Evolutionary conservation across 106 monocot species (phyloP).

Genomic region (Phalaenopsis aphrodite): DNA sequence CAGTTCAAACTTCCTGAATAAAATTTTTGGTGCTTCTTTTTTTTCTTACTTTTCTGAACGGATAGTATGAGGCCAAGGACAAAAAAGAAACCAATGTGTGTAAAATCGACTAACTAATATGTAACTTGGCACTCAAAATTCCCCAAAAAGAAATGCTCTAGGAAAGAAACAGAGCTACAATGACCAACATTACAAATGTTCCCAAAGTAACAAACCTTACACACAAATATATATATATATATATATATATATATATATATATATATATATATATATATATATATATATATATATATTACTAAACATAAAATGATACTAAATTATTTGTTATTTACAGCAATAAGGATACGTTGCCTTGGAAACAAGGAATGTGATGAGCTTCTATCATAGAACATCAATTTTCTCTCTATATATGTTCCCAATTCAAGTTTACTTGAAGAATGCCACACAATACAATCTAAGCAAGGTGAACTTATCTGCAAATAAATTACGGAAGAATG

Average conservation of each 20-base stretch:
- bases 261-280: too few species aligned
- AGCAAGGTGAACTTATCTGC: background rate
- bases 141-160: background rate
- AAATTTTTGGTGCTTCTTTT: background rate
- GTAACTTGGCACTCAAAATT: too few species aligned
- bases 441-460: conserved; percentile 4
- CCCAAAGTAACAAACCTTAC: background rate
- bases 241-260: too few species aligned
- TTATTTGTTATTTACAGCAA: background rate
- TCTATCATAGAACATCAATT: conserved; percentile 7
- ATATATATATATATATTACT: background rate
- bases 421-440: background rate
- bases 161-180: background rate
- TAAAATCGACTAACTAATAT: background rate
- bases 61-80: background rate
- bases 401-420: background rate
- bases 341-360: conserved; percentile 4
- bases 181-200: background rate
- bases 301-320: background rate
- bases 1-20: background rate
- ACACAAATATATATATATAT: background rate
- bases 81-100: background rate
- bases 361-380: background rate
- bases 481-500: background rate
- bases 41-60: background rate